Evolutionary conservation across 1,284 basidiomycete genomes (phyloP), one percentile per base, ranked within the genome.

Genomic region (Pascua guehoae): DNA sequence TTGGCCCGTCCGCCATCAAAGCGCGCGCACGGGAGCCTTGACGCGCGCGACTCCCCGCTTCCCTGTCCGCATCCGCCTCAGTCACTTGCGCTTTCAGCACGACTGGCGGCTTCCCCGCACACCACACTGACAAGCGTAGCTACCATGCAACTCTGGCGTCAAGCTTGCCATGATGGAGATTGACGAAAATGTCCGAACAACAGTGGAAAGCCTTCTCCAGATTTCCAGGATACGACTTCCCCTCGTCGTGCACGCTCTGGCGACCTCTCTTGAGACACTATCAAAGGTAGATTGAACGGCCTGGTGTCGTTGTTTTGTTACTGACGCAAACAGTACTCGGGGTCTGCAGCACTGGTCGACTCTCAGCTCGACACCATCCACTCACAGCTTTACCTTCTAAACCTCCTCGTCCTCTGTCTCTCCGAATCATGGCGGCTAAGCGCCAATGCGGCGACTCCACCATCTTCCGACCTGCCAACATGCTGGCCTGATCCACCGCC

Each of bases 311-410:
- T n/a, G 37, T 18, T 85, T 65, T 60, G 71, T 32, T 77, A 78
- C 17, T 57, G 24, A 52, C 47, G 14, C 44, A 42, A 32, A 81
- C 82, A 48, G 70, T 71, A 73, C 64, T 64, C 71, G 2, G 57
- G 51, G 39, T 61, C 64, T 17, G 54, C 66, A 4, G 64, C 70
- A 1, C 62, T 72, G 16, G 50, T 59, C 41, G 80, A 82, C 57
- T 79, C 83, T 57, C 81, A 85, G 0, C 80, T 88, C 24, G 87
- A 90, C 61, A 83, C 88, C 51, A 82, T 95, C 9, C 91, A 95
- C 69, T 95, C 92, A 0, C 90, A 95, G 72, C 81, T 96, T 1
- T 91, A 91, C 67, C 78, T 96, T 37, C 81, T 96, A 64, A 91
- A 95, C 76, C 85, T 95, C 43, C 78, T 97, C 16, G 84, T 87